phyloP scores from a whole-genome alignment of 208 protist genomes.

The Balamuthia mandrillaris region DNA sequence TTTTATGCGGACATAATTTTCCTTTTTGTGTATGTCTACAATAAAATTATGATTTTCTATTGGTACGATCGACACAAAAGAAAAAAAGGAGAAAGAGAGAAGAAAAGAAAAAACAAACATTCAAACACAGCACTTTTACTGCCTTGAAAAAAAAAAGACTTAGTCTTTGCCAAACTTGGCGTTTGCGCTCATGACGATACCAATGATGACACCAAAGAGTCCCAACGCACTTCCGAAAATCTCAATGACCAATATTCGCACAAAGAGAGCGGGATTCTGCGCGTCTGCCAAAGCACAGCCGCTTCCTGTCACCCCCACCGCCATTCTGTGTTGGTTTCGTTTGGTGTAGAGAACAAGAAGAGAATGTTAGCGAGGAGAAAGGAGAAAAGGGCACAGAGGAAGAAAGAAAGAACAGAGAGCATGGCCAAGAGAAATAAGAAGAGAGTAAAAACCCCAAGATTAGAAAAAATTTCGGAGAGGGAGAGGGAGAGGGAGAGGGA shows the following conservation, averaged over 20 bases:
- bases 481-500: too few relatives aligned
- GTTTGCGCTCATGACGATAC: slow-evolving; percentile 89
- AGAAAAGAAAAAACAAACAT: background rate
- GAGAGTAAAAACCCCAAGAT: background rate
- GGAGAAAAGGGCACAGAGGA: background rate
- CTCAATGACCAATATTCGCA: slow-evolving; percentile 96
- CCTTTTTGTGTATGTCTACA: too few relatives aligned
- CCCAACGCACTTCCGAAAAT: slow-evolving; percentile 95
- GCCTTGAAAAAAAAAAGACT: background rate
- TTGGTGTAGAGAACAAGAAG: background rate
- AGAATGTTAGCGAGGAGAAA: background rate
- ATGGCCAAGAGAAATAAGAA: background rate
- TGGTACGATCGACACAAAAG: background rate
- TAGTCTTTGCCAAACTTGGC: slow-evolving; percentile 58
- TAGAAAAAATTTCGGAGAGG: background rate
- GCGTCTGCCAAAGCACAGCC: slow-evolving; percentile 93
- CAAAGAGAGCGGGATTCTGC: slow-evolving; percentile 81
- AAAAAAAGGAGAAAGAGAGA: background rate
- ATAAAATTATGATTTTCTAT: too few relatives aligned
- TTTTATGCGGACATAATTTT: too few relatives aligned
- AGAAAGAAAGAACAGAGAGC: slow-evolving; percentile 22
- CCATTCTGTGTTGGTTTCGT: slow-evolving; percentile 57
- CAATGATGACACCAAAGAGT: slow-evolving; percentile 96
- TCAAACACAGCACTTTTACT: background rate
- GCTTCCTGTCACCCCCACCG: slow-evolving; percentile 92